These are phyloP conservation scores for Melastoma malabathricum DNA, from an alignment of 345 rosid genomes.

Conservation along the genomic window DNA sequence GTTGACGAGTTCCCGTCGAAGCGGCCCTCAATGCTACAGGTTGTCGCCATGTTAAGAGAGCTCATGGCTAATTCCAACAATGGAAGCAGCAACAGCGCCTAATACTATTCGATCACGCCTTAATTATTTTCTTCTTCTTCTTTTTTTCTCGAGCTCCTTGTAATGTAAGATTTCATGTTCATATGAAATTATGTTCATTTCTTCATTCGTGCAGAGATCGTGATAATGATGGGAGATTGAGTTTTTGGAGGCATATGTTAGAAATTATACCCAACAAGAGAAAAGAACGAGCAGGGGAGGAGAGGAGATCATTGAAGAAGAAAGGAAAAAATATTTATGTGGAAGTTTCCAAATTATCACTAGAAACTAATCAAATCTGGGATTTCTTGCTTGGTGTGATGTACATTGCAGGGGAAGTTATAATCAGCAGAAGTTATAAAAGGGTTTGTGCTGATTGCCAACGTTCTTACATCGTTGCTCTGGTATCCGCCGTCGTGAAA, in stretches of 20 bases:
- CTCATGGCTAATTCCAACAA: conserved; percentile 1
- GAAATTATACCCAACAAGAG: too few species aligned
- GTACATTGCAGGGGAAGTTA: conserved; percentile 8
- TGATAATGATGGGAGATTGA: too few species aligned
- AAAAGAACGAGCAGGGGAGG: too few species aligned
- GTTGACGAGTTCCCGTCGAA: conserved; percentile 11
- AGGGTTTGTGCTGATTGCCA: background rate
- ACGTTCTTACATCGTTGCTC: conserved; percentile 1
- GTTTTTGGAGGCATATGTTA: too few species aligned
- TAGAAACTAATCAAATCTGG: conserved; percentile 44
- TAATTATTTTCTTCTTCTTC: background rate
- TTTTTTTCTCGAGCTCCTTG: background rate
- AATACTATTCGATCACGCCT: background rate
- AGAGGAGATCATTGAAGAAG: conserved; percentile 13
- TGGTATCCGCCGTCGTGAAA: too few species aligned
- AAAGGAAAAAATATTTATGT: background rate
- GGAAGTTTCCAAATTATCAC: background rate
- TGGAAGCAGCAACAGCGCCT: conserved; percentile 8
- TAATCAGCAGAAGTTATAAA: conserved; percentile 1
- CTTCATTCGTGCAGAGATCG: too few species aligned
- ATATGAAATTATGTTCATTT: too few species aligned
- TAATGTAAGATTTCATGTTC: too few species aligned
- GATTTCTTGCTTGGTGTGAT: conserved; percentile 15
- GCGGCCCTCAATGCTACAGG: conserved; percentile 8
- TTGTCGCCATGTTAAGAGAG: conserved; percentile 11